These are phyloP conservation scores for Nigrospora sphaerica DNA, from an alignment of 2,329 filamentous ascomycete species.

Conservation along the genomic window DNA sequence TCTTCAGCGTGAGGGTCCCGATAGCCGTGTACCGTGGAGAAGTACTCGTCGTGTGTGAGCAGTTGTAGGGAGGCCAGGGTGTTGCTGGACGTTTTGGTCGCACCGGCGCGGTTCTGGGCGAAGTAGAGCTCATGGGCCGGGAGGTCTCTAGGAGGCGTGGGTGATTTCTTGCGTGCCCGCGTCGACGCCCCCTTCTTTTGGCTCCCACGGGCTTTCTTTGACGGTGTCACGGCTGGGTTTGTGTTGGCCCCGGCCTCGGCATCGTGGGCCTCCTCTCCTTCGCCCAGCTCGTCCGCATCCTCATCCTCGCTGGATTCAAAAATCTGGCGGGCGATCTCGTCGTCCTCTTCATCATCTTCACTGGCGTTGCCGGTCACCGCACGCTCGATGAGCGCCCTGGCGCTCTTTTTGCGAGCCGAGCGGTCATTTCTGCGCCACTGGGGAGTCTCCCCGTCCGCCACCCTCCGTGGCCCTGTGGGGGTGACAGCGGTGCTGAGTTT, in stretches of 20 bases:
- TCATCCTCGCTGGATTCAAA: slow-evolving; percentile 47
- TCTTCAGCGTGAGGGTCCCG: slow-evolving; percentile 65
- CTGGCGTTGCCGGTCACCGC: slow-evolving; percentile 56
- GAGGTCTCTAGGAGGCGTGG: slow-evolving; percentile 73
- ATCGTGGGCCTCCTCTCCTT: slow-evolving; percentile 9
- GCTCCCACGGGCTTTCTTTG: slow-evolving; percentile 42
- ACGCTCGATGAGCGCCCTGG: slow-evolving; percentile 39
- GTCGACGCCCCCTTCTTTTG: slow-evolving; percentile 28
- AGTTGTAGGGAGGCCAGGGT: slow-evolving; percentile 68
- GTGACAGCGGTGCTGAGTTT: slow-evolving; percentile 14
- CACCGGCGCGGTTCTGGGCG: slow-evolving; percentile 78
- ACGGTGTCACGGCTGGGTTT: slow-evolving; percentile 21
- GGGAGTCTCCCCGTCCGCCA: slow-evolving; percentile 44
- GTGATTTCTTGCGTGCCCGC: slow-evolving; percentile 52
- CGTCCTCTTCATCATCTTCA: slow-evolving; percentile 75
- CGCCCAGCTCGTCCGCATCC: slow-evolving; percentile 19
- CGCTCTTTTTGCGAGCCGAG: slow-evolving; percentile 43
- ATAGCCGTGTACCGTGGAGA: slow-evolving; percentile 57
- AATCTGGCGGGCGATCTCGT: slow-evolving; percentile 63
- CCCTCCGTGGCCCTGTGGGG: slow-evolving; percentile 4
- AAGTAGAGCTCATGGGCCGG: slow-evolving; percentile 91
- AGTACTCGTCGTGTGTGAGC: slow-evolving; percentile 90
- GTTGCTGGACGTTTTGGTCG: slow-evolving; percentile 79
- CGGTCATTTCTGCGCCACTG: slow-evolving; percentile 65
- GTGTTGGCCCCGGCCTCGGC: slow-evolving; percentile 22